Conservation (phyloP, 257 asterid genomes). For the Haberlea rhodopensis region DNA sequence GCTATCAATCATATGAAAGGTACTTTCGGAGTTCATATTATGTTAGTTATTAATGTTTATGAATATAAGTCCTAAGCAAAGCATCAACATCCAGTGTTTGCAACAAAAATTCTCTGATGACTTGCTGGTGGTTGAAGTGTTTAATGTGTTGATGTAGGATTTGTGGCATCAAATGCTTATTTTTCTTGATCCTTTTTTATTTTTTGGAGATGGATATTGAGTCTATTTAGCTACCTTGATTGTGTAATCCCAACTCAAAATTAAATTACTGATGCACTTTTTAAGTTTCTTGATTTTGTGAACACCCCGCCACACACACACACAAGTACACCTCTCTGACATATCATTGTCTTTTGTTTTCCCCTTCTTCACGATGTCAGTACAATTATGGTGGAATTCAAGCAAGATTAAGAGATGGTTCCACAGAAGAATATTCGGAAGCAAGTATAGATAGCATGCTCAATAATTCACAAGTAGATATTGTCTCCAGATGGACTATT, state of each 20-base stretch:
- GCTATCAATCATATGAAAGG: slow-evolving; percentile 16
- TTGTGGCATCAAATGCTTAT: not conserved
- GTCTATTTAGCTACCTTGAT: slow-evolving; percentile 1
- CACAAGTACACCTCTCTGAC: slow-evolving; percentile 25
- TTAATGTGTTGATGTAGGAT: not conserved
- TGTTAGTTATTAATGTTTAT: slow-evolving; percentile 2
- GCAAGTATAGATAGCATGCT: slow-evolving; percentile 36
- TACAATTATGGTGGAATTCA: slow-evolving; percentile 94
- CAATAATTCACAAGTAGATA: slow-evolving; percentile 59
- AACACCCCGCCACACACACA: too few species aligned
- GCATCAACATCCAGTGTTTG: not conserved
- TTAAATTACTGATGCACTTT: not conserved
- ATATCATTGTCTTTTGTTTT: slow-evolving; percentile 2
- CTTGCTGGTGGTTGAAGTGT: slow-evolving; percentile 9
- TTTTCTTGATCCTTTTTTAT: slow-evolving; percentile 5
- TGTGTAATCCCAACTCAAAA: not conserved
- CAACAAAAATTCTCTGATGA: not conserved
- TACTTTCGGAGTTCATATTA: slow-evolving; percentile 1
- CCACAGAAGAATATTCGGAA: slow-evolving; percentile 47
- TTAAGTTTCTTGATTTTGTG: not conserved
- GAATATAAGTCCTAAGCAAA: not conserved
- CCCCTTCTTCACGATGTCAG: slow-evolving; percentile 34
- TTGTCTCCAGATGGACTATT: slow-evolving; percentile 80
- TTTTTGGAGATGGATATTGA: not conserved
- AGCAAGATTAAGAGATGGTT: slow-evolving; percentile 52